Conservation (phyloP, 2,329 filamentous ascomycete species). For the Scedosporium minutisporum region DNA sequence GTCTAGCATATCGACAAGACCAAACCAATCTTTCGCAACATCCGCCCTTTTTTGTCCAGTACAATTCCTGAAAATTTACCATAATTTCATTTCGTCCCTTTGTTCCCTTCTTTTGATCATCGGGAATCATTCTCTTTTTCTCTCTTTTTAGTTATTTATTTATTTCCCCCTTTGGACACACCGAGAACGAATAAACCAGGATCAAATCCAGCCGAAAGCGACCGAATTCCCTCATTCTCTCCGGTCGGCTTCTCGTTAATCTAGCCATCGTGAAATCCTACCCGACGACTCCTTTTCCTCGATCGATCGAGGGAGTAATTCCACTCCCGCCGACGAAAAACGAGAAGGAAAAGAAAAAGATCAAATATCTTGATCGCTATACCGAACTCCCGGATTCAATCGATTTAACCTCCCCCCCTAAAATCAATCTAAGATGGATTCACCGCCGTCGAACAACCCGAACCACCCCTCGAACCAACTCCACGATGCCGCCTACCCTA, state of each 20-base stretch:
- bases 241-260: too few species aligned
- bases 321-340: neutral
- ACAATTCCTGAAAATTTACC: neutral
- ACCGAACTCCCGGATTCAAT: neutral
- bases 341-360: too few species aligned
- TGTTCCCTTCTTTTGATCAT: neutral
- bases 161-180: too few species aligned
- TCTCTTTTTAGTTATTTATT: too few species aligned
- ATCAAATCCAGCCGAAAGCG: too few species aligned
- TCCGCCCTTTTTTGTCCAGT: neutral
- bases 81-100: neutral
- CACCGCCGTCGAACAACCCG: constrained; percentile 1
- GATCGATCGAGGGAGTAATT: neutral
- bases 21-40: neutral
- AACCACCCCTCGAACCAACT: constrained; percentile 10
- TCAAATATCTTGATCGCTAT: neutral
- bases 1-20: neutral
- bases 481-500: constrained; percentile 10
- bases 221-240: too few species aligned
- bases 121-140: too few species aligned
- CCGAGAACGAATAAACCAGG: too few species aligned
- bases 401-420: neutral
- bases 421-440: constrained; percentile 5
- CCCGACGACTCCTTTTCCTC: neutral
- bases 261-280: too few species aligned